These are phyloP conservation scores for Straminergon stramineum DNA, from an alignment of 225 moss, liverwort and hornwort genomes.

Conservation along the genomic window DNA sequence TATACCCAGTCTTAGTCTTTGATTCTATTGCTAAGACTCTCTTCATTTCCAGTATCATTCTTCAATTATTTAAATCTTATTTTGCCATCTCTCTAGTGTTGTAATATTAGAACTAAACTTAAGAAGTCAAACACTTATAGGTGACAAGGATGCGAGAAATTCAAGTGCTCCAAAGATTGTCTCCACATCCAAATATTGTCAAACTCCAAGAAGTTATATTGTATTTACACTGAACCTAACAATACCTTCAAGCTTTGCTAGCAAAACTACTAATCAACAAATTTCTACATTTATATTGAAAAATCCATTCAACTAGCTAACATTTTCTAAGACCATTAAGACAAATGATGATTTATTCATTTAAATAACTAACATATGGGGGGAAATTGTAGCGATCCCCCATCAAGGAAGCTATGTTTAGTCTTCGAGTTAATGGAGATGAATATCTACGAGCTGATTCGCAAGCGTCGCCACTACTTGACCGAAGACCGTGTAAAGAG, in stretches of 20 bases:
- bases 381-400: constrained; percentile 19
- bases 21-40: not conserved
- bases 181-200: constrained; percentile 71
- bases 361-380: not conserved
- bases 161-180: constrained; percentile 63
- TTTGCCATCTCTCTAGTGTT: not conserved
- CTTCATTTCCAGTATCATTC: not conserved
- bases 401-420: constrained; percentile 48
- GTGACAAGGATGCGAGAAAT: constrained; percentile 77
- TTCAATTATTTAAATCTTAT: not conserved
- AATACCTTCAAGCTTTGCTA: not conserved
- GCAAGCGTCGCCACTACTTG: constrained; percentile 32
- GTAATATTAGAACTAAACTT: not conserved
- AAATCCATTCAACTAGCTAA: not conserved
- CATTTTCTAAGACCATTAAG: not conserved
- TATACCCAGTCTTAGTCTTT: not conserved
- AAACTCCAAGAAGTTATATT: constrained; percentile 79
- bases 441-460: constrained; percentile 77
- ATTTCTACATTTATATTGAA: not conserved
- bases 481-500: constrained; percentile 53
- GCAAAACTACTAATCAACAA: not conserved
- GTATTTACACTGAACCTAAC: not conserved
- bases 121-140: not conserved
- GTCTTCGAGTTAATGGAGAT: constrained; percentile 82
- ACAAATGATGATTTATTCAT: too few species aligned